Percentiles rank a stretch among this genome's conserved stretches.
Conservation (phyloP, 208 protist species). For the Acanthamoeba healyi region DNA sequence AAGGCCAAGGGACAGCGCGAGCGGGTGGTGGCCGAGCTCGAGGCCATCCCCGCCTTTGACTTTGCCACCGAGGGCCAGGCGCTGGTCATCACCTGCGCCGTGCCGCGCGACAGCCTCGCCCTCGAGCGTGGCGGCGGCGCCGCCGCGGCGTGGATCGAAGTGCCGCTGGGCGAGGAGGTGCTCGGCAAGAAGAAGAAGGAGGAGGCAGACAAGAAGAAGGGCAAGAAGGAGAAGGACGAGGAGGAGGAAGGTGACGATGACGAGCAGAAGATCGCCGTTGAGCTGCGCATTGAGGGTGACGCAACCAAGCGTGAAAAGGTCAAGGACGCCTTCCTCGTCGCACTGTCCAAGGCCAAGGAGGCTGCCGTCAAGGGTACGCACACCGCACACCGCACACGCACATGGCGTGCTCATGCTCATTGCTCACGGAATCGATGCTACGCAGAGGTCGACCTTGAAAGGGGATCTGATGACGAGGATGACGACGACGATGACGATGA, state of each 20-base stretch:
- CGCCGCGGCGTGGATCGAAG: neutral
- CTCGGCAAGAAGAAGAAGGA: neutral
- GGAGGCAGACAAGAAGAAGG: neutral
- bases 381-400: neutral
- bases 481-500: neutral
- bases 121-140: neutral
- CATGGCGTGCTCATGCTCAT: too few relatives aligned
- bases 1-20: neutral
- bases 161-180: neutral
- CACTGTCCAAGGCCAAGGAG: conserved; percentile 31
- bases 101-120: neutral
- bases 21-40: conserved; percentile 6
- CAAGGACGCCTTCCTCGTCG: conserved; percentile 34
- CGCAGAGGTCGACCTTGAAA: too few relatives aligned
- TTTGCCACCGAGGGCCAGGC: neutral
- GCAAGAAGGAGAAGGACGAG: neutral
- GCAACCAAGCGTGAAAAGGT: conserved; percentile 6
- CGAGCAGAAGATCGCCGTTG: conserved; percentile 11
- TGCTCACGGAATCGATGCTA: too few relatives aligned
- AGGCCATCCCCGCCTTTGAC: neutral
- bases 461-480: neutral
- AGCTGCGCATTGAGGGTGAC: conserved; percentile 36
- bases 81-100: neutral
- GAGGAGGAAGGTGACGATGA: neutral
- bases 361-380: neutral